Evolutionary conservation across 2,329 filamentous ascomycete species (phyloP).

Genomic region (Colletotrichum sansevieriae): DNA sequence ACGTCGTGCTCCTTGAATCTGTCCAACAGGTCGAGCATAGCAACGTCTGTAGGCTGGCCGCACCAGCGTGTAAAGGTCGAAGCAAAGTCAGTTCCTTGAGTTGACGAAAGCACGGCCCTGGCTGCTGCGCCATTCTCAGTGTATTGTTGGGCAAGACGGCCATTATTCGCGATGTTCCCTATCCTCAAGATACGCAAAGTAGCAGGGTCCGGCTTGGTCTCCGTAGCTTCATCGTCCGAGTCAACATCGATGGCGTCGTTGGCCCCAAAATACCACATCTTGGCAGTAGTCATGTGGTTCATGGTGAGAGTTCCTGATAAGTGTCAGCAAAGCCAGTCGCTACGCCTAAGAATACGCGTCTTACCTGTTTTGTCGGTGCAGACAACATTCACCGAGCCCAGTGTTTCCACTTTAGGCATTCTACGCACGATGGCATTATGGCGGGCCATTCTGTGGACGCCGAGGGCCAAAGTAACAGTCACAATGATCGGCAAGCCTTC

Average conservation of each 20-base stretch:
- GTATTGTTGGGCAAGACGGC: slow-evolving; percentile 79
- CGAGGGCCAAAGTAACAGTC: slow-evolving; percentile 93
- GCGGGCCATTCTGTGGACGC: slow-evolving; percentile 95
- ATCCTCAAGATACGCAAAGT: slow-evolving; percentile 87
- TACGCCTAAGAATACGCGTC: not conserved
- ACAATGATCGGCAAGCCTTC: slow-evolving; percentile 98
- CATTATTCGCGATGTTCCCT: slow-evolving; percentile 97
- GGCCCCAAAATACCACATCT: slow-evolving; percentile 93
- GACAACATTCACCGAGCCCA: slow-evolving; percentile 99
- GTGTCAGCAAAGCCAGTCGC: not conserved
- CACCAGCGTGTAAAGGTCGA: slow-evolving; percentile 88
- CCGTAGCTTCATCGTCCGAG: slow-evolving; percentile 66
- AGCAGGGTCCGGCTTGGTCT: slow-evolving; percentile 76
- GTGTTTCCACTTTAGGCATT: slow-evolving; percentile 95
- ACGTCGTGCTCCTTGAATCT: slow-evolving; percentile 92
- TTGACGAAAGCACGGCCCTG: slow-evolving; percentile 87
- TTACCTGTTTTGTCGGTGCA: slow-evolving; percentile 96
- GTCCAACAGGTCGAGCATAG: slow-evolving; percentile 94
- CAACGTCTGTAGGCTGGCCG: slow-evolving; percentile 96
- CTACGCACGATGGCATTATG: slow-evolving; percentile 95
- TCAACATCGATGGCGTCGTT: slow-evolving; percentile 65
- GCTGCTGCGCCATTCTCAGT: slow-evolving; percentile 79
- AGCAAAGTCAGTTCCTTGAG: slow-evolving; percentile 74
- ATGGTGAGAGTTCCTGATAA: slow-evolving; percentile 84
- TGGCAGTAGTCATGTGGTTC: slow-evolving; percentile 98